phyloP scores from a whole-genome alignment of 1,284 basidiomycete species.

The Cystobasidium slooffiae region DNA sequence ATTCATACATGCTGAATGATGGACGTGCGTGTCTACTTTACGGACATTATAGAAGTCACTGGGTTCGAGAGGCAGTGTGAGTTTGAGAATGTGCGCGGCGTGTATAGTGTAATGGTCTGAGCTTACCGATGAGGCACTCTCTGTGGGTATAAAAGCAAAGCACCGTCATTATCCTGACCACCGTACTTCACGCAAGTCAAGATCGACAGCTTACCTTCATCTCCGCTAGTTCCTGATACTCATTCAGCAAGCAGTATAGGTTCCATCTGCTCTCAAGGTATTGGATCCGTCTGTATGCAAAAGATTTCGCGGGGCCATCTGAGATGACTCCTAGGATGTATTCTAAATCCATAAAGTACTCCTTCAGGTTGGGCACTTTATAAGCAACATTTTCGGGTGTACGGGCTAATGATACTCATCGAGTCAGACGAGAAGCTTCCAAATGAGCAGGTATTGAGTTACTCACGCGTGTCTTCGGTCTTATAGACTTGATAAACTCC shows the following conservation, averaged over 20 bases:
- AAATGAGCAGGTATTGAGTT: no score
- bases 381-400: slow-evolving; percentile 62
- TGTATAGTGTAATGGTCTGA: background rate
- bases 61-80: background rate
- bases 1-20: slow-evolving; percentile 99
- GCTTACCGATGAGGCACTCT: slow-evolving; percentile 72
- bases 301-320: slow-evolving; percentile 84
- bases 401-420: slow-evolving; percentile 1
- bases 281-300: slow-evolving; percentile 89
- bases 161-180: background rate
- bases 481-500: slow-evolving; percentile 83
- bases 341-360: slow-evolving; percentile 97
- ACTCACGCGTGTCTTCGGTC: slow-evolving; percentile 28
- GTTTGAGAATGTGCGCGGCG: background rate
- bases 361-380: slow-evolving; percentile 81
- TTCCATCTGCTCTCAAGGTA: slow-evolving; percentile 95
- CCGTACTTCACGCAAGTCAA: slow-evolving; percentile 42
- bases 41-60: slow-evolving; percentile 99
- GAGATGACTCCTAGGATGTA: slow-evolving; percentile 62
- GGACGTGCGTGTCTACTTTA: slow-evolving; percentile 86
- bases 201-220: slow-evolving; percentile 75
- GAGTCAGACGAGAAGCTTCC: background rate
- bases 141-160: slow-evolving; percentile 56
- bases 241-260: slow-evolving; percentile 90
- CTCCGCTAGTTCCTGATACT: slow-evolving; percentile 90